Base-by-base conservation (phyloP, 2,329 filamentous ascomycete genomes). In the Dothideomycetes sp. region DNA sequence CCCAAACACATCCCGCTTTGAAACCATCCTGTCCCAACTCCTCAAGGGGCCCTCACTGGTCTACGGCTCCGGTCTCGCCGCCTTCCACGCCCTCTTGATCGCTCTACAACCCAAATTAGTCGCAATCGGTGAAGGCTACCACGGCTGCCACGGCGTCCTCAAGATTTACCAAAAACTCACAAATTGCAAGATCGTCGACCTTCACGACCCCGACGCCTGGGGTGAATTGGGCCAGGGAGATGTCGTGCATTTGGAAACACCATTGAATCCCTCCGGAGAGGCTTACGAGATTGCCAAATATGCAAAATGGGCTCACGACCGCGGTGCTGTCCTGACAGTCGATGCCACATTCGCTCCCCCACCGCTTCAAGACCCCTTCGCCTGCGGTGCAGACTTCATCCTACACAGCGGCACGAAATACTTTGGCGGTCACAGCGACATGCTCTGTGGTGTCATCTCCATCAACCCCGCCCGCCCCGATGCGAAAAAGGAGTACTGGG, bases 391-490 rank as follows among this genome's bases (percentile, higher is more conserved):
- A 19, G 89, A 96, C 62, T 63, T 88, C 1, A 76, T 94, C 23
- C 83, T 96, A 84, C 91, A 98, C 64, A 82, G 76, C 37, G 91
- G 87, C 3, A 94, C 88, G 13, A 98, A 96, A 70, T 98, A 96
- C 63, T 77, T 98, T 50, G 91, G 91, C 15, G 91, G 91, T 0
- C 91, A 98, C 64, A 89, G 82, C 49, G 91, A 98, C 63, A 73
- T 96, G 72, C 75, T 96, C 5, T 93, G 84, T 56, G 91, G 91
- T 16, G 81, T 93, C 13, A 65, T 98, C 19, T 76, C 78, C 0
- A 74, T 87, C 5, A 67, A 73, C 17, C 64, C 64, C 33, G 46
- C 52, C 3, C 41, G 48, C 3, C 51, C 52, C 10, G 68, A 68
- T 4, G 84, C 81, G 81, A 50, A 57, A 46, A 54, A 51, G 38